Conservation (phyloP, 352 stramenopile genomes). For the Phytophthora pisi region DNA sequence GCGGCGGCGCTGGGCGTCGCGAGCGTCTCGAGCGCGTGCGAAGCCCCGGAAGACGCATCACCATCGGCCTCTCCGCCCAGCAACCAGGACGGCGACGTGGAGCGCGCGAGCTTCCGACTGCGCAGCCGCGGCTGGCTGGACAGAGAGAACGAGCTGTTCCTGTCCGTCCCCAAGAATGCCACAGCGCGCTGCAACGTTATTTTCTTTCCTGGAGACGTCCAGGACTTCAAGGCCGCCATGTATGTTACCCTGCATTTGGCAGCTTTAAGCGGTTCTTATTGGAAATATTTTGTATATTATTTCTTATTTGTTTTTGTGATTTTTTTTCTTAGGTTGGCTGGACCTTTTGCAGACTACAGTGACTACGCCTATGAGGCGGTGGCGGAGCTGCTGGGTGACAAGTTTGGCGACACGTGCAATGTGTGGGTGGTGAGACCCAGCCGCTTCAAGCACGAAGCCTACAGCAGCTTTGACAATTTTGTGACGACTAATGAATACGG, state of each 20-base stretch:
- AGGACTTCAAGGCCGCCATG: slow-evolving; percentile 61
- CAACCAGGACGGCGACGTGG: slow-evolving; percentile 27
- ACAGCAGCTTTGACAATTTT: slow-evolving; percentile 74
- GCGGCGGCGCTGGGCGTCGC: slow-evolving; percentile 20
- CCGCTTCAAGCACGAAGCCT: slow-evolving; percentile 48
- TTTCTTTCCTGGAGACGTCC: slow-evolving; percentile 74
- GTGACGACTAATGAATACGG: slow-evolving; percentile 60
- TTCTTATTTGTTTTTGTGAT: too few relatives aligned
- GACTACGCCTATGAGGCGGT: slow-evolving; percentile 66
- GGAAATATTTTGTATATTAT: too few relatives aligned
- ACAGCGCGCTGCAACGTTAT: slow-evolving; percentile 53
- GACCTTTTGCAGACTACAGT: slow-evolving; percentile 49
- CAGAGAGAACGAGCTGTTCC: slow-evolving; percentile 60
- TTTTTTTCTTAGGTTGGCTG: slow-evolving; percentile 26
- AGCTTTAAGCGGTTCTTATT: not conserved
- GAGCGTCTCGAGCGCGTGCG: slow-evolving; percentile 13
- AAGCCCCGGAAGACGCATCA: not conserved
- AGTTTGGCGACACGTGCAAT: slow-evolving; percentile 57
- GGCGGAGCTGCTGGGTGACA: slow-evolving; percentile 45
- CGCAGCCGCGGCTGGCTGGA: slow-evolving; percentile 37
- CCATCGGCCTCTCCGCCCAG: slow-evolving; percentile 5
- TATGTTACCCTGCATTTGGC: slow-evolving; percentile 19
- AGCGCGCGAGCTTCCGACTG: slow-evolving; percentile 32
- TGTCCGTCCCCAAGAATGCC: slow-evolving; percentile 34
- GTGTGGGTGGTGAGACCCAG: slow-evolving; percentile 66